These are phyloP conservation scores for Dictyostelium intermedium DNA, from an alignment of 78 protist species.

Conservation along the genomic window DNA sequence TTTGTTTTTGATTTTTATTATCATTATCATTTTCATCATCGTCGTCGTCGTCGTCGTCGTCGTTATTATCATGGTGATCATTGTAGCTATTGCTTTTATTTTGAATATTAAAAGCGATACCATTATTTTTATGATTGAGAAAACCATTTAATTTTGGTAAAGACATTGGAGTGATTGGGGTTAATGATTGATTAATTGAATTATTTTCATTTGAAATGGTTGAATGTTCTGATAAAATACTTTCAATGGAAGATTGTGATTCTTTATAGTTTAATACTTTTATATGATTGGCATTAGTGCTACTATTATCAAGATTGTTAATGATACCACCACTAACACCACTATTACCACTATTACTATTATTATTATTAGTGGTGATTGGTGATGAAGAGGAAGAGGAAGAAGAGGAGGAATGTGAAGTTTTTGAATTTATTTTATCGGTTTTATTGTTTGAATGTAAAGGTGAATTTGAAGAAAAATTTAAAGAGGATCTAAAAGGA, in stretches of 20 bases:
- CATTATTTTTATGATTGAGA: not conserved
- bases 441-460: not conserved
- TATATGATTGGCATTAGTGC: not conserved
- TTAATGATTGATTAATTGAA: not conserved
- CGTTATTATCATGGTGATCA: too few relatives aligned
- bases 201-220: not conserved
- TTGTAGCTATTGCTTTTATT: too few relatives aligned
- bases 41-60: too few relatives aligned
- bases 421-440: not conserved
- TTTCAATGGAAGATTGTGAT: not conserved
- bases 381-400: not conserved
- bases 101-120: not conserved
- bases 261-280: not conserved
- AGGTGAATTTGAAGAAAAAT: not conserved
- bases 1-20: not conserved
- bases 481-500: not conserved
- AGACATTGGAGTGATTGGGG: slow-evolving; percentile 14
- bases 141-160: not conserved
- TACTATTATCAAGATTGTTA: not conserved
- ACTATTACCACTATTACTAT: not conserved
- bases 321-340: not conserved
- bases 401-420: not conserved
- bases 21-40: not conserved
- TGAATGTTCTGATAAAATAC: not conserved
- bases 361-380: not conserved